Evolutionary conservation across 1,284 basidiomycete species (phyloP).

Genomic region (Ustilago bromivora): DNA sequence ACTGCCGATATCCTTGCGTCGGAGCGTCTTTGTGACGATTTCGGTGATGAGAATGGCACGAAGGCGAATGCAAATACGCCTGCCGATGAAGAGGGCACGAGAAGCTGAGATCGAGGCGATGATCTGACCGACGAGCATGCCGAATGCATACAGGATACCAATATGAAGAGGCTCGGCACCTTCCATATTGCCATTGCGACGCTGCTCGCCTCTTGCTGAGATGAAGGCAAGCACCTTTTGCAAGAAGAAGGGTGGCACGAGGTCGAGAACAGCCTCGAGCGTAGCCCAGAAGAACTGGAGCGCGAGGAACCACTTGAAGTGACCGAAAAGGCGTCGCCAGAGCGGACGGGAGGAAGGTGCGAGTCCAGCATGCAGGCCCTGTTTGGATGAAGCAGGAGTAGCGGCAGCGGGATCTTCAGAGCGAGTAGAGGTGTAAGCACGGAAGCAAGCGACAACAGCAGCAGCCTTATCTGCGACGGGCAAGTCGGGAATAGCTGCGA

Average conservation of each 20-base stretch:
- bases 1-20: constrained; percentile 71
- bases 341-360: constrained; percentile 65
- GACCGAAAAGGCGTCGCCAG: constrained; percentile 68
- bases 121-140: constrained; percentile 72
- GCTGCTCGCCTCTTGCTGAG: constrained; percentile 38
- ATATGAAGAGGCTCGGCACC: constrained; percentile 71
- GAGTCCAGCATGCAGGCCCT: constrained; percentile 54
- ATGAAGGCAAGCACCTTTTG: constrained; percentile 73
- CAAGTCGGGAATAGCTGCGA: constrained; percentile 72
- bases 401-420: constrained; percentile 12
- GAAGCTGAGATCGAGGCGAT: constrained; percentile 70
- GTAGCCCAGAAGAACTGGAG: constrained; percentile 71
- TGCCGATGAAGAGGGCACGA: constrained; percentile 72
- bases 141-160: constrained; percentile 72
- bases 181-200: constrained; percentile 26
- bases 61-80: constrained; percentile 71
- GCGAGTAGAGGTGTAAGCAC: constrained; percentile 49
- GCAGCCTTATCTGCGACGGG: constrained; percentile 73
- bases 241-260: constrained; percentile 73
- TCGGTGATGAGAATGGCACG: constrained; percentile 73
- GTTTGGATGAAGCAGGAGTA: constrained; percentile 9
- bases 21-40: constrained; percentile 74
- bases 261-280: constrained; percentile 71
- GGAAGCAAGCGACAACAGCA: constrained; percentile 63
- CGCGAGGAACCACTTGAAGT: constrained; percentile 67